Evolutionary conservation across 176 grass and related monocot species (phyloP), one percentile per base, ranked within the genome.

Genomic region (Oryza nivara): DNA sequence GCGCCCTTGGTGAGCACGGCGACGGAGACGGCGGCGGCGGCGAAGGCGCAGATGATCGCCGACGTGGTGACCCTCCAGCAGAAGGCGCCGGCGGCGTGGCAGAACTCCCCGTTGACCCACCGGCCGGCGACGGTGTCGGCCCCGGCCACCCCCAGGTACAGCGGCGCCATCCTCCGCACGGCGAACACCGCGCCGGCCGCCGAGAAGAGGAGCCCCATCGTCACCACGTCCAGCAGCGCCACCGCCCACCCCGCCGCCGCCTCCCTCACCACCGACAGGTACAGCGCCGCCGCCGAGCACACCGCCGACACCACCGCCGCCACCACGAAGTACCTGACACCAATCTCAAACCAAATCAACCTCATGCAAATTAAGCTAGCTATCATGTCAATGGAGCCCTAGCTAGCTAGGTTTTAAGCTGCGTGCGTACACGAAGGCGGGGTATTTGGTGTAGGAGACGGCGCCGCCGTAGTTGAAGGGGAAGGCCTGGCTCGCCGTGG

Each of bases 321-420:
- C 69, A n/a, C 79, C 41, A 83, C 79, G 70, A 89, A 80, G 80
- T 92, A 92, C 43, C 90, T 92, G 58, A 23, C 20, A 56, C 8
- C 11, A 19, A 61, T 23, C 11, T n/a, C 22, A 36, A 25, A n/a
- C 7, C 20, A 60, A 60, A 2, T 0, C 34, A 35, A 35, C 3
- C 34, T 60, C 17, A 60, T 60, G 56, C 34, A 30, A 30, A 30
- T 30, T 30, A 30, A 32, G 30, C 30, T 32, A 32, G 2, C 2
- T 3, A 5, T 60, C 19, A 60, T 3, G 1, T 60, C 19, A 60
- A 60, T 60, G 56, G 56, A n/a, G 56, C 11, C 47, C 12, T 49
- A 14, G 30, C 30, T 32, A 32, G 30, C 30, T 32, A 32, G 30
- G 47, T 0, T 45, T 45, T 14, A 14, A 2, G 0, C 7, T 3